Percentiles rank a stretch among this genome's conserved stretches.
These are phyloP conservation scores for Flueggea neowawraea DNA, from an alignment of 441 rosid species.

Conservation along the genomic window DNA sequence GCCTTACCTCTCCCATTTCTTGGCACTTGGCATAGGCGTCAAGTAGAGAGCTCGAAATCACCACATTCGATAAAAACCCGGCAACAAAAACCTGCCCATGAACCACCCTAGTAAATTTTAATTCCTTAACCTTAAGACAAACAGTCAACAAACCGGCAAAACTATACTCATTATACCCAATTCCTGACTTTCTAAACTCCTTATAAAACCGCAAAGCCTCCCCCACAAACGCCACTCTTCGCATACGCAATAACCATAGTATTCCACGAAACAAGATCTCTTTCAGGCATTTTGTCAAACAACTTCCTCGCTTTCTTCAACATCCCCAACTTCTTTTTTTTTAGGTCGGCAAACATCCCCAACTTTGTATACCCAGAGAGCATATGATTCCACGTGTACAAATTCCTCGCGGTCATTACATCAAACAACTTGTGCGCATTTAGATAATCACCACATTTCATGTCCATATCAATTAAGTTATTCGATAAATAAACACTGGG, in stretches of 20 bases:
- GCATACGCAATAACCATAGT: constrained; percentile 73
- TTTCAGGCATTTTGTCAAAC: constrained; percentile 70
- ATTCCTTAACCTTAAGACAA: constrained; percentile 50
- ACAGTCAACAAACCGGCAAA: constrained; percentile 62
- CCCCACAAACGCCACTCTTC: constrained; percentile 24
- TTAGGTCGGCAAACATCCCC: constrained; percentile 24
- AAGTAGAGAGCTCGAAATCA: constrained; percentile 47
- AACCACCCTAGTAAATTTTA: constrained; percentile 53
- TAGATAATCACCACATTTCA: constrained; percentile 38
- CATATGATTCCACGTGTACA: constrained; percentile 74
- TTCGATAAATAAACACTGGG: constrained; percentile 53
- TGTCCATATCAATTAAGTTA: constrained; percentile 52
- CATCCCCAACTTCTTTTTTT: constrained; percentile 42
- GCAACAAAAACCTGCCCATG: constrained; percentile 74
- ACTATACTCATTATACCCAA: constrained; percentile 59
- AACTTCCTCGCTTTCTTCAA: constrained; percentile 48
- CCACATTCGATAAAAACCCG: constrained; percentile 57
- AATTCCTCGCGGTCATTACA: constrained; percentile 50
- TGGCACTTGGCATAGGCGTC: constrained; percentile 69
- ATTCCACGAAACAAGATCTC: constrained; percentile 79
- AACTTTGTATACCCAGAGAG: constrained; percentile 62
- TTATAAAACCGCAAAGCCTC: constrained; percentile 49
- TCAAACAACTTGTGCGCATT: constrained; percentile 62
- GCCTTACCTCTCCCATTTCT: constrained; percentile 35
- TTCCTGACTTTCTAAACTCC: constrained; percentile 49